These are phyloP conservation scores for Coemansia sp. DNA, from an alignment of 192 early-diverging fungal genomes.

Conservation along the genomic window DNA sequence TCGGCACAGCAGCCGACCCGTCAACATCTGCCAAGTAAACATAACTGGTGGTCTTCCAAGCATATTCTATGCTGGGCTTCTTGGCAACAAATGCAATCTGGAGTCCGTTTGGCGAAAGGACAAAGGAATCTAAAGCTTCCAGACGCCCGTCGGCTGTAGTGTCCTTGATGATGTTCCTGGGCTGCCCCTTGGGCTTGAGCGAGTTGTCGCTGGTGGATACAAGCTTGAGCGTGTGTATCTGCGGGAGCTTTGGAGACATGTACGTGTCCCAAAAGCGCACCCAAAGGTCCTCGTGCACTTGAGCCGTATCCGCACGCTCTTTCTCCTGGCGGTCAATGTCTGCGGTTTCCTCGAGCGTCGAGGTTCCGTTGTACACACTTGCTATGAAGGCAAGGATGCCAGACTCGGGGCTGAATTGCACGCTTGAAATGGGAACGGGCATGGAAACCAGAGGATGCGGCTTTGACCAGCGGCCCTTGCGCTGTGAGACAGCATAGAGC, in stretches of 20 bases:
- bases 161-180: slow-evolving; percentile 38
- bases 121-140: slow-evolving; percentile 59
- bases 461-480: no score
- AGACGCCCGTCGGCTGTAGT: slow-evolving; percentile 49
- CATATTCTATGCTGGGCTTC: slow-evolving; percentile 59
- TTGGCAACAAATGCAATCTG: slow-evolving; percentile 72
- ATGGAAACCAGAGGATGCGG: no score
- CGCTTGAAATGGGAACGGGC: slow-evolving; percentile 54
- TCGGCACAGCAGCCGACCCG: slow-evolving; percentile 48
- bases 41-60: slow-evolving; percentile 75
- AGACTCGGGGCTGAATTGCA: slow-evolving; percentile 58
- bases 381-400: slow-evolving; percentile 66
- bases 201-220: slow-evolving; percentile 26
- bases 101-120: slow-evolving; percentile 64
- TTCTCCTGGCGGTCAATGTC: slow-evolving; percentile 52
- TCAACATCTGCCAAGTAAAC: slow-evolving; percentile 64
- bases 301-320: slow-evolving; percentile 59
- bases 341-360: slow-evolving; percentile 58
- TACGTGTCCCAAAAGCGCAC: slow-evolving; percentile 81
- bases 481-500: no score
- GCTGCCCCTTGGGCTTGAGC: slow-evolving; percentile 20
- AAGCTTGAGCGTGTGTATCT: slow-evolving; percentile 59
- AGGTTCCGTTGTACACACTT: slow-evolving; percentile 60
- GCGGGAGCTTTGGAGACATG: slow-evolving; percentile 59
- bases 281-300: slow-evolving; percentile 69